These are phyloP conservation scores for Hydnomerulius pinastri DNA, from an alignment of 768 basidiomycete genomes.

Conservation along the genomic window DNA sequence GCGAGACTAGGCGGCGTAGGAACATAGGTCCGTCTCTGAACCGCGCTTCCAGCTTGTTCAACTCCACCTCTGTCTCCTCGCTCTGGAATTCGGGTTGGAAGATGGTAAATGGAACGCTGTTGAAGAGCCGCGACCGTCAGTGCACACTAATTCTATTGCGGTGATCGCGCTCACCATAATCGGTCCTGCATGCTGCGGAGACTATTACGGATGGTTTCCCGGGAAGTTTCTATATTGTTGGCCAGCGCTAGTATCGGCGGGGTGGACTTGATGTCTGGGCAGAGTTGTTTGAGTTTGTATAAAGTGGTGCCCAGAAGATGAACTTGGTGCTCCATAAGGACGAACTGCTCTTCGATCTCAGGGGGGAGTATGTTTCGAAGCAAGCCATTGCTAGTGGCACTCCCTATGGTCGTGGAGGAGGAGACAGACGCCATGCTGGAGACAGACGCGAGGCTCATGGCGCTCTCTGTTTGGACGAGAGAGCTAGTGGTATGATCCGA, in stretches of 20 bases:
- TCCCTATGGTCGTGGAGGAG: not conserved
- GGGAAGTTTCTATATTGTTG: not conserved
- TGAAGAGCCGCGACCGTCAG: not conserved
- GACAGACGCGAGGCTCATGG: not conserved
- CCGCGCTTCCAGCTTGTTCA: not conserved
- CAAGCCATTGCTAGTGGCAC: not conserved
- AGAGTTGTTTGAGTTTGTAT: not conserved
- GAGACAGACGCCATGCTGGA: not conserved
- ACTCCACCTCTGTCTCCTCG: not conserved
- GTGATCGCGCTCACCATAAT: not conserved
- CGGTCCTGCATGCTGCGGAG: not conserved
- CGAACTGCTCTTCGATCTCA: conserved; percentile 4
- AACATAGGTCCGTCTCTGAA: not conserved
- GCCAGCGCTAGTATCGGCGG: not conserved
- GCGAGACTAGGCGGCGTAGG: not conserved
- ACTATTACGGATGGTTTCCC: not conserved
- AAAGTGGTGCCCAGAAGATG: not conserved
- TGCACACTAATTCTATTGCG: not conserved
- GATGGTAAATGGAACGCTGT: conserved; percentile 3
- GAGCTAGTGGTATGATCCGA: not conserved
- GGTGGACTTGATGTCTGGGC: conserved; percentile 1
- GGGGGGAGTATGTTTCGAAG: not conserved
- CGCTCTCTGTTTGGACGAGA: not conserved
- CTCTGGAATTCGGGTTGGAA: not conserved
- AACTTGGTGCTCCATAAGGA: not conserved